phyloP scores from a whole-genome alignment of 139 green algal species.

The Monoraphidium neglectum region DNA sequence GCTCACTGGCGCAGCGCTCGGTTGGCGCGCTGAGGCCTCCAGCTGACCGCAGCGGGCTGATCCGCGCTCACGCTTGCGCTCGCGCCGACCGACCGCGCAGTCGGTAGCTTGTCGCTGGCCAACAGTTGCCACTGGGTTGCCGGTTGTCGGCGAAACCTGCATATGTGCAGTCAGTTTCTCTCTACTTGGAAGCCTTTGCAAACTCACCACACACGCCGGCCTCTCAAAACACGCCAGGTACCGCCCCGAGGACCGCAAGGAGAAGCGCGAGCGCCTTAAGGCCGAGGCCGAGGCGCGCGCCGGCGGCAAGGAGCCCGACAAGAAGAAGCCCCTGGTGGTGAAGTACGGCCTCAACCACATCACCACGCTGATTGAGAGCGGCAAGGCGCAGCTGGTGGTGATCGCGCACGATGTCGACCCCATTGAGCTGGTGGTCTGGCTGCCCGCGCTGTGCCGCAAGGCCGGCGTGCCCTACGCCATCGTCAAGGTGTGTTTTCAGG shows the following conservation, averaged over 20 bases:
- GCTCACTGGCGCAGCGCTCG: no score
- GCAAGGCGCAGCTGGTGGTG: constrained; percentile 96
- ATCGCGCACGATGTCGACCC: constrained; percentile 99
- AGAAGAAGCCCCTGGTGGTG: constrained; percentile 98
- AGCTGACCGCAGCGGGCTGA: no score
- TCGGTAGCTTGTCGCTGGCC: no score
- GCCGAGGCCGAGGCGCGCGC: constrained; percentile 76
- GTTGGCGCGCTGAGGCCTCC: no score
- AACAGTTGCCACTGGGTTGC: no score
- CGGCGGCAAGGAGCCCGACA: constrained; percentile 80
- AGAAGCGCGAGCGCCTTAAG: constrained; percentile 94
- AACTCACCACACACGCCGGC: no score
- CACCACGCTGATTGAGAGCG: constrained; percentile 92
- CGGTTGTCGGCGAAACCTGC: no score
- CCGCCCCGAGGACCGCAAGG: constrained; percentile 94
- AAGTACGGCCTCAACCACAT: constrained; percentile 99
- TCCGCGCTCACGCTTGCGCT: no score
- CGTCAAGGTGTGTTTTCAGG: constrained; percentile 84
- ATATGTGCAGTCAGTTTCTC: no score
- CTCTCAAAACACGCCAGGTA: no score
- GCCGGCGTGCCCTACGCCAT: constrained; percentile 99
- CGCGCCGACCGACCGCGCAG: no score
- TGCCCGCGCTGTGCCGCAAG: constrained; percentile 98
- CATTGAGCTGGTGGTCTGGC: constrained; percentile 99
- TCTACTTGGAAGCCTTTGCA: no score